phyloP scores from a whole-genome alignment of 1,139 yeast species.

The Nakaseomyces sp. region DNA sequence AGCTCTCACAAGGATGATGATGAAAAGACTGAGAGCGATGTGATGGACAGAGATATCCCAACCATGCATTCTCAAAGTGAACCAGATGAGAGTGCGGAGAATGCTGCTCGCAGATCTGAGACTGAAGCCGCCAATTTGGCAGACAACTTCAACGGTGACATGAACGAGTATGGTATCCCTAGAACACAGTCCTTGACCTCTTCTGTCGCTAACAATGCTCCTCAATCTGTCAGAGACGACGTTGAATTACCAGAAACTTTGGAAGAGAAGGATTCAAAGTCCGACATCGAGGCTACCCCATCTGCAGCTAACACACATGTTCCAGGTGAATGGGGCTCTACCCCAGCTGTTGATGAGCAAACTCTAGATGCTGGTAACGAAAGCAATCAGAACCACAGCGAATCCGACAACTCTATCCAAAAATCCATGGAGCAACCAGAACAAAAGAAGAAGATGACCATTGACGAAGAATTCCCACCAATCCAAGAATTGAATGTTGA shows the following conservation, averaged over 20 bases:
- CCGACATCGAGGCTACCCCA: conserved; percentile 3
- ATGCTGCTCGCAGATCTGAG: conserved; percentile 24
- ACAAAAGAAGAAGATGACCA: conserved; percentile 9
- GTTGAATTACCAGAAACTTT: conserved; percentile 23
- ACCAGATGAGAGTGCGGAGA: conserved; percentile 28
- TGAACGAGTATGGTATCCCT: conserved; percentile 32
- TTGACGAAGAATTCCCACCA: conserved; percentile 59
- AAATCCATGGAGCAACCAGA: conserved; percentile 10
- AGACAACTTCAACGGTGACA: conserved; percentile 29
- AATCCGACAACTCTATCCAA: conserved; percentile 14
- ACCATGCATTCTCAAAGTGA: conserved; percentile 31
- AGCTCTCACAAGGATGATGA: conserved; percentile 21
- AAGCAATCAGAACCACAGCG: conserved; percentile 4
- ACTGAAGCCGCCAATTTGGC: conserved; percentile 19
- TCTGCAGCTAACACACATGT: conserved; percentile 7
- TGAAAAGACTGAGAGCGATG: conserved; percentile 26
- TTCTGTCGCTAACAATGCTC: conserved; percentile 86
- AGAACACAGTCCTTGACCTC: conserved; percentile 80
- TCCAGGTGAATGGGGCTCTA: conserved; percentile 19
- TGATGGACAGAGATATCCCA: conserved; percentile 32
- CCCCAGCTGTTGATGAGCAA: conserved; percentile 1
- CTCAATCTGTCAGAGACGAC: conserved; percentile 53
- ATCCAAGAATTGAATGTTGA: conserved; percentile 54
- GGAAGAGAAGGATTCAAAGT: conserved; percentile 11
- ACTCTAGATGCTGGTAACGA: background rate